A percentile compares a stretch with the other conserved stretches of the same genome.
phyloP scores from a whole-genome alignment of 805 yeast genomes.

The Kazachstania psychrophila region DNA sequence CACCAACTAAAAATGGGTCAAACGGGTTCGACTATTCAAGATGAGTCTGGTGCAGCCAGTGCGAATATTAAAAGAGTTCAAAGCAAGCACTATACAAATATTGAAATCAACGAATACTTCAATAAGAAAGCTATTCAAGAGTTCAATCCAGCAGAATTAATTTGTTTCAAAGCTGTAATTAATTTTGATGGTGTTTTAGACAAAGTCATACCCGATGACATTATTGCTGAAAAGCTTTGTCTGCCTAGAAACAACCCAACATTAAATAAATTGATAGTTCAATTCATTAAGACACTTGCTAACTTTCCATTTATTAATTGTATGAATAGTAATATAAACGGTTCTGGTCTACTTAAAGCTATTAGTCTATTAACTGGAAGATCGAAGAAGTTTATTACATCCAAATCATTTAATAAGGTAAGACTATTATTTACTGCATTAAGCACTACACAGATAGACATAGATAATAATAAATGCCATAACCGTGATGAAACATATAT shows the following conservation, averaged over 20 bases:
- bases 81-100: not conserved
- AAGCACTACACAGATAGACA: constrained; percentile 16
- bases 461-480: not conserved
- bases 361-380: constrained; percentile 38
- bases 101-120: constrained; percentile 11
- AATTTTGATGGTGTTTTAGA: constrained; percentile 16
- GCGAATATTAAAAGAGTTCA: not conserved
- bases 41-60: not conserved
- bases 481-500: constrained; percentile 5
- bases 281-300: constrained; percentile 36
- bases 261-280: constrained; percentile 32
- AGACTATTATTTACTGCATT: constrained; percentile 43
- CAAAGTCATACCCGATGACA: constrained; percentile 20
- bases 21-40: not conserved
- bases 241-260: constrained; percentile 30
- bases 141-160: constrained; percentile 18
- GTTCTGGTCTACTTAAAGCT: constrained; percentile 36
- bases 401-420: constrained; percentile 32
- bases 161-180: constrained; percentile 18
- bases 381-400: constrained; percentile 29
- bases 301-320: constrained; percentile 42
- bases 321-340: constrained; percentile 27
- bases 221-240: constrained; percentile 28
- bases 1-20: constrained; percentile 1
- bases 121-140: constrained; percentile 12